Base-by-base conservation (phyloP, 208 protist genomes). In the Leishmania martiniquensis region DNA sequence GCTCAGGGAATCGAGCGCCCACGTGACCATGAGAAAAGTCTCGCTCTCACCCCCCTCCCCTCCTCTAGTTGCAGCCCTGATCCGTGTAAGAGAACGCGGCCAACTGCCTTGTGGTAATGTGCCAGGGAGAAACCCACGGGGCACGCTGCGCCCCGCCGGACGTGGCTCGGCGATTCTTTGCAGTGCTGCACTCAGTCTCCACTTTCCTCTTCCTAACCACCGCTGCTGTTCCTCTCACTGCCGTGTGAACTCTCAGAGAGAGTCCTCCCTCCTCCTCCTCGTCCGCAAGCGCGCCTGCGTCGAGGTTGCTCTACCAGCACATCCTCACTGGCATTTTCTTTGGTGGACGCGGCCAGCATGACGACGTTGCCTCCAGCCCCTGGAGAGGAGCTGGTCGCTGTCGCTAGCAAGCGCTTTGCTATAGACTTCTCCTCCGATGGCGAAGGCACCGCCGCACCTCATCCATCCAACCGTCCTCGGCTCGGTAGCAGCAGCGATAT, bases 401-500 rank as follows among this genome's bases (percentile, higher is more conserved):
- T 70, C 25, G 55, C 77, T 13, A 83, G 83, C 49, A 77, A 73
- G 32, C 78, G 79, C 10, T 87, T 87, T 69, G 51, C 83, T n/a
- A 49, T 79, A 29, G 51, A 49, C 20, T 67, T 22, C 45, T 22
- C 34, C n/a, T n/a, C 32, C 55, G 10, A 62, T 6, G 42, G 1
- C n/a, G 59, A 20, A 44, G 54, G 13, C 44, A 60, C 29, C 29
- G 57, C 15, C 12, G 51, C 51, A 7, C 29, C 47, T 55, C 13
- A 47, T 34, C 51, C n/a, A 49, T 22, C 32, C 51, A 54, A 42
- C n/a, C 44, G 62, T 10, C 37, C 42, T 49, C 52, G 25, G 6
- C 42, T 59, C 20, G 76, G 55, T 6, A 59, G 32, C 39, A 52
- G 22, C 42, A 49, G 68, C 44, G 71, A 62, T 32, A 54, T 76